A percentile compares a stretch with the other conserved stretches of the same genome.
Evolutionary conservation across 495 filamentous ascomycete genomes (phyloP).

Genomic region (Parmelia sp.): DNA sequence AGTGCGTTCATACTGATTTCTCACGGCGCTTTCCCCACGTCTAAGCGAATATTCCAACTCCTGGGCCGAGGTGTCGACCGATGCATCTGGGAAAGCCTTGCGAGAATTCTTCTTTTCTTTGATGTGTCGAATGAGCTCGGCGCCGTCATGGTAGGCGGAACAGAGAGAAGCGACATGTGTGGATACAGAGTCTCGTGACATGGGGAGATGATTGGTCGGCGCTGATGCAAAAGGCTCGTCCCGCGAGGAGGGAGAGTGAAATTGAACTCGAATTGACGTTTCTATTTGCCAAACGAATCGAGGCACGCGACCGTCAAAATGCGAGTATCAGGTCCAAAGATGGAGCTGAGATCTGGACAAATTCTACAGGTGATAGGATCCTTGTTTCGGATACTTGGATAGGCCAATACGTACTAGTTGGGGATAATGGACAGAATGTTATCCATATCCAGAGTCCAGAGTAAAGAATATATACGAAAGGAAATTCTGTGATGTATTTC

Average conservation of each 20-base stretch:
- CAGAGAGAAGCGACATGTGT: slow-evolving; percentile 39
- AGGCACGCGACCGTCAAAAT: neutral
- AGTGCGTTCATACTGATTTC: slow-evolving; percentile 31
- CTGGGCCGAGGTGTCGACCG: slow-evolving; percentile 13
- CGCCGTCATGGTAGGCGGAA: slow-evolving; percentile 41
- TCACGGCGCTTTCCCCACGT: slow-evolving; percentile 30
- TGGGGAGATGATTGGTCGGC: slow-evolving; percentile 18
- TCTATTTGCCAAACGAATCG: neutral
- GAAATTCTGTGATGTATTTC: neutral
- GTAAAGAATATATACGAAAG: too few species aligned
- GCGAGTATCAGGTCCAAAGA: neutral
- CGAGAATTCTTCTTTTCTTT: slow-evolving; percentile 32
- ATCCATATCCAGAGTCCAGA: too few species aligned
- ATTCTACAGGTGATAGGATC: neutral
- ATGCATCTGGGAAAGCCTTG: neutral
- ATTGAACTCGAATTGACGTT: neutral
- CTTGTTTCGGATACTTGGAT: too few species aligned
- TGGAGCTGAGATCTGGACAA: neutral
- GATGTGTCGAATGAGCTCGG: slow-evolving; percentile 33
- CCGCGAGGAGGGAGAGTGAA: neutral
- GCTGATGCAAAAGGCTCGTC: slow-evolving; percentile 8
- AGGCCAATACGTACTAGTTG: too few species aligned
- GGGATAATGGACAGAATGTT: too few species aligned
- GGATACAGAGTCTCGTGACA: slow-evolving; percentile 32
- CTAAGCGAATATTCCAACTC: slow-evolving; percentile 35